Evolutionary conservation across 345 rosid genomes (phyloP), one percentile per base, ranked within the genome.

Genomic region (Eucalyptus urophylla): DNA sequence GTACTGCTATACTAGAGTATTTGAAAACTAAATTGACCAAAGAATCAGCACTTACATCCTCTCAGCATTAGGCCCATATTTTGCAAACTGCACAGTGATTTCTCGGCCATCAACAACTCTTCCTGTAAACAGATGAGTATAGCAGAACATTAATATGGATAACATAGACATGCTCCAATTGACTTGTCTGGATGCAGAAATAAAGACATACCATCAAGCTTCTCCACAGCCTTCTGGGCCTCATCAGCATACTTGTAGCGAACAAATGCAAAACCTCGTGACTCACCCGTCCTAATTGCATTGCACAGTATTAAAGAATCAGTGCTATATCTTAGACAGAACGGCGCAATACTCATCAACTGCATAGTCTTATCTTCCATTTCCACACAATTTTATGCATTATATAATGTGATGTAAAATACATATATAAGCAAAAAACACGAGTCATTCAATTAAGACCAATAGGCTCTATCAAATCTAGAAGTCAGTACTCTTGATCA

Each of bases 11-110:
- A 11, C 47, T 22, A 40, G 85, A 76, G 27, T 12, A 11, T 40
- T 16, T 21, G 47, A 37, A 37, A 76, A 76, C 29, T 40, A 25
- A 25, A 40, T 76, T 40, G 85, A 40, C 45, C 85, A 76, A 40
- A 88, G 89, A 88, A 45, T 24, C 25, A 8, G 50, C 31, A 89
- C 98, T 93, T 92, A 97, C 99, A 97, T 97, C 89, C 93, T 95
- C 93, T 97, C 99, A 60, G 99, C 98, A 95, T 96, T 95, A 22
- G 99, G 99, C 25, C 99, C 99, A 88, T 98, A 97, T 67, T 98
- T 98, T 1, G 99, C 98, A 93, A 98, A 96, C 58, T 98, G 99
- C 89, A 98, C 99, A n/a, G 97, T 97, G 72, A 98, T 98, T 90
- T 98, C 99, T 60, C 99, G 94, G 60, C 99, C 99, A 93, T 97